phyloP scores from a whole-genome alignment of 2,329 filamentous ascomycete species.

The Cordyceps fumosorosea region DNA sequence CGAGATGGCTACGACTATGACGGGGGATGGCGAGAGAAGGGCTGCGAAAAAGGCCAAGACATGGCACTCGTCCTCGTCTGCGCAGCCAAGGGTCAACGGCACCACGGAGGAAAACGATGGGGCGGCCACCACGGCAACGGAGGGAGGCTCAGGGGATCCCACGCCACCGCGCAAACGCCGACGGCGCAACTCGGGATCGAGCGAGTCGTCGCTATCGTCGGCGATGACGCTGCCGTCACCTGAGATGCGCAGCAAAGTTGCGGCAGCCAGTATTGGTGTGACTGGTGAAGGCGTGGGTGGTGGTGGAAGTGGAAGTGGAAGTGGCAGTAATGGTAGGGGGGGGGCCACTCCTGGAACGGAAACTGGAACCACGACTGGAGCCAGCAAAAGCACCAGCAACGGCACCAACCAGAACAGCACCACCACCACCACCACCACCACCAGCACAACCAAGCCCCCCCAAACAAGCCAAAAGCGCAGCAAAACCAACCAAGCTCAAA shows the following conservation, averaged over 20 bases:
- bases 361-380: conserved; percentile 10
- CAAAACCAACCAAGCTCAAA: background rate
- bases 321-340: background rate
- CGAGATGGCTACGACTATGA: background rate
- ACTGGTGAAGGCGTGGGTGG: background rate
- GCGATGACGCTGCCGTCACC: conserved; percentile 34
- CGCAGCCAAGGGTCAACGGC: conserved; percentile 5
- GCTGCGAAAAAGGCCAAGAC: conserved; percentile 33
- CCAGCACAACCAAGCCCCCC: conserved; percentile 9
- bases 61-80: conserved; percentile 10
- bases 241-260: conserved; percentile 17
- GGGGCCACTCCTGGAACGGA: conserved; percentile 10
- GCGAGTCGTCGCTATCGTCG: conserved; percentile 38
- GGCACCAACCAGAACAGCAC: too few relatives aligned
- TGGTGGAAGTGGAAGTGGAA: background rate
- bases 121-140: conserved; percentile 4
- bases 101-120: background rate
- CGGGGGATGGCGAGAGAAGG: conserved; percentile 18
- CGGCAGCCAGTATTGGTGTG: background rate
- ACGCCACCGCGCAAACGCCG: conserved; percentile 31
- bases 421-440: background rate
- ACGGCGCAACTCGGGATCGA: conserved; percentile 32
- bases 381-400: conserved; percentile 1
- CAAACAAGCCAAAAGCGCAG: conserved; percentile 1
- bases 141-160: conserved; percentile 16